These are phyloP conservation scores for Chalciporus piperatus DNA, from an alignment of 768 basidiomycete species.

Conservation along the genomic window DNA sequence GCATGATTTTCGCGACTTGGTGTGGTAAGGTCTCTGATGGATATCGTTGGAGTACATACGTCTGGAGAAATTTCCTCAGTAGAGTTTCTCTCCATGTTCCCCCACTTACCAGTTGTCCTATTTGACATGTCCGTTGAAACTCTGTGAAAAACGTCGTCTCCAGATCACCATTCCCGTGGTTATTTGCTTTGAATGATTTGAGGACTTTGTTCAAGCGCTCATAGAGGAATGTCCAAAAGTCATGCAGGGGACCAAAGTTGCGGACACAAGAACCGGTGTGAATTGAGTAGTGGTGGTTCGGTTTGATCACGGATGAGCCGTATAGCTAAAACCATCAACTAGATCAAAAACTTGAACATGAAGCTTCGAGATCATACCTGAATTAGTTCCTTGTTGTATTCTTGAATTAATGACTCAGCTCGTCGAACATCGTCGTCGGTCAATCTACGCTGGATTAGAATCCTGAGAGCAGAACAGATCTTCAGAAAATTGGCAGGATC, in stretches of 20 bases:
- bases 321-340: too few species aligned
- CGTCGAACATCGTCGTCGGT: conserved; percentile 3
- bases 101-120: too few species aligned
- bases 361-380: conserved; percentile 10
- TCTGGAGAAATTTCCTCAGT: too few species aligned
- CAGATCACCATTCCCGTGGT: conserved; percentile 31
- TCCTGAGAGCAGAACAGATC: conserved; percentile 11
- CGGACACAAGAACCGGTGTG: conserved; percentile 27
- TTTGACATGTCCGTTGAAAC: conserved; percentile 15
- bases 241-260: conserved; percentile 36
- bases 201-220: conserved; percentile 37
- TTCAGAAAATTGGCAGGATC: conserved; percentile 23
- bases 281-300: conserved; percentile 38
- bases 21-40: not conserved
- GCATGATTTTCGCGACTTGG: not conserved
- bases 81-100: too few species aligned
- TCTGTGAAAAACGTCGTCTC: conserved; percentile 30
- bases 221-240: conserved; percentile 38
- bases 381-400: conserved; percentile 21
- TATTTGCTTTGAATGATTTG: conserved; percentile 35
- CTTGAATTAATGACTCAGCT: conserved; percentile 17
- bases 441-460: conserved; percentile 10
- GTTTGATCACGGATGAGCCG: conserved; percentile 28
- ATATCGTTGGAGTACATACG: conserved; percentile 29
- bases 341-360: not conserved